Evolutionary conservation across 345 rosid genomes (phyloP).

Genomic region (Salix brachista): DNA sequence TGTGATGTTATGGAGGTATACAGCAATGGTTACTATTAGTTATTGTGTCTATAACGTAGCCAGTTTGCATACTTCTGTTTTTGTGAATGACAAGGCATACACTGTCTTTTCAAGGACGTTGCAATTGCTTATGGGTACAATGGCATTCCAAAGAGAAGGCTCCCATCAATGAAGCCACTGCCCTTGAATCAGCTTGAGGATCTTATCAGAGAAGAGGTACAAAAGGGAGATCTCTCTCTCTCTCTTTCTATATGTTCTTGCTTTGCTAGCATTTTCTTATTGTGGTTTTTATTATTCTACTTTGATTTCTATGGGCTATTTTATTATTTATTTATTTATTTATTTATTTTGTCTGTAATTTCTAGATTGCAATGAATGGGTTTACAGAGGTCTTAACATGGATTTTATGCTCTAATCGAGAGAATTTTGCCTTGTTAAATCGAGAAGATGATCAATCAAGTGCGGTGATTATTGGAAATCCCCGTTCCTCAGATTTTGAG

Average conservation of each 20-base stretch:
- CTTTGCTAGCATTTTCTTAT: neutral
- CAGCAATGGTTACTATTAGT: neutral
- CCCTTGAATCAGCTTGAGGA: slow-evolving; percentile 71
- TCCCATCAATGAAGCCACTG: slow-evolving; percentile 59
- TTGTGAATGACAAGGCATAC: slow-evolving; percentile 5
- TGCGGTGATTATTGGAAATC: slow-evolving; percentile 68
- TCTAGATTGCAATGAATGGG: slow-evolving; percentile 72
- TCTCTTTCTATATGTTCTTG: neutral
- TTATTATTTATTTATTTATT: neutral
- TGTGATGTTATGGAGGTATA: slow-evolving; percentile 95
- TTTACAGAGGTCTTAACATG: slow-evolving; percentile 78
- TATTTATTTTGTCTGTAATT: neutral
- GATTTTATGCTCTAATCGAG: slow-evolving; percentile 69
- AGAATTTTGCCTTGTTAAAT: slow-evolving; percentile 66
- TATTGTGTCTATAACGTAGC: neutral
- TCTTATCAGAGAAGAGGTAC: slow-evolving; percentile 77
- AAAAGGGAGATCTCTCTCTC: neutral
- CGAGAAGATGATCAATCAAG: slow-evolving; percentile 50
- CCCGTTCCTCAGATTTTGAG: slow-evolving; percentile 93
- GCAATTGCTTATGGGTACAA: slow-evolving; percentile 94
- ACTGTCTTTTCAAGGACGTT: slow-evolving; percentile 59
- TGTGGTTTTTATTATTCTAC: neutral
- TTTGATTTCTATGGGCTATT: neutral
- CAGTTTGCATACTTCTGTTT: neutral
- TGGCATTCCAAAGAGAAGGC: slow-evolving; percentile 66